Conservation (phyloP, 805 yeast genomes). For the Nakazawaea wickerhamii region DNA sequence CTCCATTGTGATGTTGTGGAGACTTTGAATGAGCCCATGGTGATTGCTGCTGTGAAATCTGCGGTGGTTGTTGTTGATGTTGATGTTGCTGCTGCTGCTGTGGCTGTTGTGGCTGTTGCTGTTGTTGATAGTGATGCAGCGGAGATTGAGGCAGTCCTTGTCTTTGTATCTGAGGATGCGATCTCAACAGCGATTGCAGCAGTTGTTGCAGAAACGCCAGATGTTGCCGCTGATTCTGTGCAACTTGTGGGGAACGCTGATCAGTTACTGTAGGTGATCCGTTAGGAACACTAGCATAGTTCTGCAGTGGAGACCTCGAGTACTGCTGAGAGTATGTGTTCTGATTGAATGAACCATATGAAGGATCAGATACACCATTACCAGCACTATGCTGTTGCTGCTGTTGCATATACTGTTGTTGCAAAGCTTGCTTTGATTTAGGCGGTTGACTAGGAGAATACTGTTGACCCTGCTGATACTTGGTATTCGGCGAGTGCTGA, state of each 20-base stretch:
- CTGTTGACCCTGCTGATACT: background rate
- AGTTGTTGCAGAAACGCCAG: background rate
- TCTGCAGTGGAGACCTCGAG: background rate
- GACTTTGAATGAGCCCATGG: background rate
- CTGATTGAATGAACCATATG: background rate
- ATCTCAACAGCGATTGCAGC: conserved; percentile 5
- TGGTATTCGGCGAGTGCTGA: background rate
- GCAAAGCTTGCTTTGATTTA: background rate
- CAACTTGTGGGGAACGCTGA: background rate
- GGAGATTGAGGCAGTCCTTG: background rate
- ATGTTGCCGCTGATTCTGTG: too few species aligned
- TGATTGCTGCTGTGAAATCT: background rate
- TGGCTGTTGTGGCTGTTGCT: background rate
- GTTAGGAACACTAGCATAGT: background rate
- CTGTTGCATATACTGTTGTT: background rate
- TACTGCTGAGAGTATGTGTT: background rate
- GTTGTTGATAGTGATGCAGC: too few species aligned
- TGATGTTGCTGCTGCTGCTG: conserved; percentile 3
- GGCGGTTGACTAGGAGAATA: background rate
- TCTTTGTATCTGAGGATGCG: conserved; percentile 1
- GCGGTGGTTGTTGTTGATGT: background rate
- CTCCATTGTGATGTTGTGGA: background rate
- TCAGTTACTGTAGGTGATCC: background rate
- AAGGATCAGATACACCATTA: background rate
- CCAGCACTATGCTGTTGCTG: background rate